phyloP scores from a whole-genome alignment of 2,329 filamentous ascomycete species.

The Trichoderma koningiopsis region DNA sequence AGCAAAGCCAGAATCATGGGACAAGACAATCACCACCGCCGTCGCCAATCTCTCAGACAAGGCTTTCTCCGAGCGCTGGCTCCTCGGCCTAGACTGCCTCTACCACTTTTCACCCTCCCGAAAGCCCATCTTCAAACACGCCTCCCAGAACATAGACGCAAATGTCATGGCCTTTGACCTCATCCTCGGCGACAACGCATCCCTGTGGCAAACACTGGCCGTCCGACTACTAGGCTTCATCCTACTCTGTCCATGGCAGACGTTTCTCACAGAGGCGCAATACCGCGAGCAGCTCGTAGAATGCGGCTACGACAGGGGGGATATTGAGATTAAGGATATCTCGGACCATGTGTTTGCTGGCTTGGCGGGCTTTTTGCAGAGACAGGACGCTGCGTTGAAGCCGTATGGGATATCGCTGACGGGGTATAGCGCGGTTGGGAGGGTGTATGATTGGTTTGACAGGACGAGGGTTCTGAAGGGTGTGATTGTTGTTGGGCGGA shows the following conservation, averaged over 20 bases:
- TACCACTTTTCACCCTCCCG: conserved; percentile 60
- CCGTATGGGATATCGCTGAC: conserved; percentile 43
- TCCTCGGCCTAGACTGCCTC: conserved; percentile 57
- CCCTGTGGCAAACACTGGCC: conserved; percentile 35
- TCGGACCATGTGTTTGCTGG: conserved; percentile 56
- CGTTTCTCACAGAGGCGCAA: conserved; percentile 49
- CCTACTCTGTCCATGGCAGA: conserved; percentile 51
- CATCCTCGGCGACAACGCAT: conserved; percentile 42
- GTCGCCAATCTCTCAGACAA: conserved; percentile 21
- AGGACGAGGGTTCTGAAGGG: conserved; percentile 40
- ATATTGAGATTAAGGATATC: conserved; percentile 52
- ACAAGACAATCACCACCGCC: conserved; percentile 29
- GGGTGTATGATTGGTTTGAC: conserved; percentile 45
- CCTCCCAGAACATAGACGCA: conserved; percentile 45
- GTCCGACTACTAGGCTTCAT: conserved; percentile 48
- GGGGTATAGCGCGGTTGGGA: conserved; percentile 41
- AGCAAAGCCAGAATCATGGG: conserved; percentile 49
- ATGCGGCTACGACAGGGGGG: conserved; percentile 49
- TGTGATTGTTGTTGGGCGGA: conserved; percentile 39
- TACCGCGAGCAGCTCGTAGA: conserved; percentile 50
- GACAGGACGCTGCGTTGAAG: conserved; percentile 38
- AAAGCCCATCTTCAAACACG: conserved; percentile 47
- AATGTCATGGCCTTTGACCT: conserved; percentile 60
- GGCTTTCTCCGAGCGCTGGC: conserved; percentile 44
- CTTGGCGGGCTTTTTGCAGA: conserved; percentile 47